Conservation (phyloP, 2,329 filamentous ascomycete species). For the Trichoderma pleuroti region DNA sequence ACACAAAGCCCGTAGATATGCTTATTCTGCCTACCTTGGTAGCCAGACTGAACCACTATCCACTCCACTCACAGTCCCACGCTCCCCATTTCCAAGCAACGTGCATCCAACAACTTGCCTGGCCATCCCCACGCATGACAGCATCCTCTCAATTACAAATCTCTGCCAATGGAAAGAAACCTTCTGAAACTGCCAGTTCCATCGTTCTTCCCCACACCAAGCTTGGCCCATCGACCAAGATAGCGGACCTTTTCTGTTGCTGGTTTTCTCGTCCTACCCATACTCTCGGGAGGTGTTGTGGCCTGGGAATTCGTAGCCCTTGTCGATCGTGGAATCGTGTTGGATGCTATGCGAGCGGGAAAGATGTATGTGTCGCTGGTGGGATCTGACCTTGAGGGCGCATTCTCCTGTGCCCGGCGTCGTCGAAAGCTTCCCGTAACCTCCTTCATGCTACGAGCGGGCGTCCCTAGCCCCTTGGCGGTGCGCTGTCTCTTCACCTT, state of each 20-base stretch:
- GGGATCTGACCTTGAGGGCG: background rate
- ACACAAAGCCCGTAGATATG: background rate
- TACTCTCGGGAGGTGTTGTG: background rate
- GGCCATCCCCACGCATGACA: background rate
- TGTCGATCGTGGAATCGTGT: background rate
- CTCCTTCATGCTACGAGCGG: background rate
- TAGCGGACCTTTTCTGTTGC: slow-evolving; percentile 9
- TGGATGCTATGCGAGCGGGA: background rate
- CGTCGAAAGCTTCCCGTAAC: background rate
- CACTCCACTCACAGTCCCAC: background rate
- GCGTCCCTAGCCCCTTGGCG: background rate
- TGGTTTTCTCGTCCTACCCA: background rate
- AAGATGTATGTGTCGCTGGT: background rate
- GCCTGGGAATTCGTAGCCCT: background rate
- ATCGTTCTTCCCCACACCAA: background rate
- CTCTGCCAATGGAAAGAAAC: slow-evolving; percentile 16
- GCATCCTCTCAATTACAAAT: background rate
- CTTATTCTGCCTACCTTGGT: background rate
- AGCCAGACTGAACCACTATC: background rate
- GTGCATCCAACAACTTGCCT: background rate
- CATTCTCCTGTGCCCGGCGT: background rate
- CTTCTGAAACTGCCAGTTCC: slow-evolving; percentile 4
- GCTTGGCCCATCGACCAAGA: background rate
- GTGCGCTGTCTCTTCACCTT: slow-evolving; percentile 16
- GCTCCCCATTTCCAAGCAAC: background rate